phyloP scores from a whole-genome alignment of 164 flowering plant genomes.

The Piper longum region DNA sequence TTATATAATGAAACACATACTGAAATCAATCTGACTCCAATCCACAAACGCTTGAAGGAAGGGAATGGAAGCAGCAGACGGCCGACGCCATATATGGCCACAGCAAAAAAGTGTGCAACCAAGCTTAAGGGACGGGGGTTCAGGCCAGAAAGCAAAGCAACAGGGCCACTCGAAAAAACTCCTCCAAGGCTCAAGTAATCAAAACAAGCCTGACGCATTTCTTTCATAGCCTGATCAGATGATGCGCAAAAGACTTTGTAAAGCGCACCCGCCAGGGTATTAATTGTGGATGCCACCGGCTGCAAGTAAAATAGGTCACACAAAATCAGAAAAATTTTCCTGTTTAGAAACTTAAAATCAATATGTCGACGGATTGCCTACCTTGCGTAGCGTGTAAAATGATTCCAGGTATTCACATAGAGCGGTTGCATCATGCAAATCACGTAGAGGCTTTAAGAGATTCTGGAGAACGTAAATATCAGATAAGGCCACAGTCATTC shows the following conservation, averaged over 20 bases:
- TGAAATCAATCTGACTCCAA: constrained; percentile 69
- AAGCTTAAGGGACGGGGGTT: constrained; percentile 84
- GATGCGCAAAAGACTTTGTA: constrained; percentile 76
- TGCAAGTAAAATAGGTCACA: constrained; percentile 17
- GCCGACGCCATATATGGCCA: constrained; percentile 81
- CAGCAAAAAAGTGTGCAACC: constrained; percentile 91
- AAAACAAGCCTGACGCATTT: constrained; percentile 92
- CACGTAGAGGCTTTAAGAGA: constrained; percentile 62
- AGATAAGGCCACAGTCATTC: constrained; percentile 86
- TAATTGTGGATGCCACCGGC: constrained; percentile 80
- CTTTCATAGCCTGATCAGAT: constrained; percentile 77
- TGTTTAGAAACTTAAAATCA: neutral
- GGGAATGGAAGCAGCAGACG: constrained; percentile 78
- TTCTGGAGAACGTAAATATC: constrained; percentile 74
- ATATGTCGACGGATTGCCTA: constrained; percentile 2
- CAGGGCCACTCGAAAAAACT: constrained; percentile 53
- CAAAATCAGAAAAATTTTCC: neutral
- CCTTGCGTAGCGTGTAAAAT: constrained; percentile 78
- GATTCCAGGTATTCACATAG: constrained; percentile 71
- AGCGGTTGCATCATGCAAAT: constrained; percentile 58
- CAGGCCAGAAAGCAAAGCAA: constrained; percentile 75
- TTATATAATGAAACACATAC: constrained; percentile 22
- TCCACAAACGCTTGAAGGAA: constrained; percentile 68
- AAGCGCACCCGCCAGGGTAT: constrained; percentile 68
- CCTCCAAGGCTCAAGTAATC: constrained; percentile 82